Base-by-base conservation (phyloP, 164 flowering plant genomes). In the Berberis thunbergii region DNA sequence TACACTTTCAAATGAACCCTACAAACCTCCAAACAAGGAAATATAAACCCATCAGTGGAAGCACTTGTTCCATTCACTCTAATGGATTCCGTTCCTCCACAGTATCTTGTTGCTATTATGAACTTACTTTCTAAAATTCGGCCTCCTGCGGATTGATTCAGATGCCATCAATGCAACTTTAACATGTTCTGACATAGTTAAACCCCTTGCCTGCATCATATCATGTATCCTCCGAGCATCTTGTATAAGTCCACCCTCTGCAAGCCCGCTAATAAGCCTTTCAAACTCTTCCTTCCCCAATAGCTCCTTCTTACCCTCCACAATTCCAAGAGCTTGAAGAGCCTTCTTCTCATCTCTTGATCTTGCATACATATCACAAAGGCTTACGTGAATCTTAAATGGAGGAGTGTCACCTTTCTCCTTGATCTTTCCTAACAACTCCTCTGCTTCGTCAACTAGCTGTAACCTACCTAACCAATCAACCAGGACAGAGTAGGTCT, bases 391-490 rank as follows among this genome's bases (percentile, higher is more conserved):
- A 68, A 89, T 53, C 67, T 74, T 77, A 7, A 86, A 60, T 10
- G 90, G 81, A 70, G 90, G 88, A 64, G 79, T 75, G 68, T 85
- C 90, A 53, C 91, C 90, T 65, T 49, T 81, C 70, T 77, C 77
- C 11, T 80, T 62, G 48, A 85, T 84, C 76, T 84, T 87, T 3
- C 70, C 72, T 63, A 87, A 38, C 3, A 91, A 12, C 55, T 84
- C 83, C 80, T 91, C 97, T 5, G 80, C 88, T 78, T 91, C 99
- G 54, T 85, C 88, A 68, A 89, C 74, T 45, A 95, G 78, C 72
- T 73, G 82, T 73, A 91, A 59, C 67, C 80, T 77, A n/a, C 77
- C 73, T 12, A 95, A 65, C 99, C 99, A 95, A 67, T 85, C 97
- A 42, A 95, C 75, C 64, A 95, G 74, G 68, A 84, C 94, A 6